Conservation (phyloP, 495 filamentous ascomycete species). For the Pseudoneurospora amorphoporcata region DNA sequence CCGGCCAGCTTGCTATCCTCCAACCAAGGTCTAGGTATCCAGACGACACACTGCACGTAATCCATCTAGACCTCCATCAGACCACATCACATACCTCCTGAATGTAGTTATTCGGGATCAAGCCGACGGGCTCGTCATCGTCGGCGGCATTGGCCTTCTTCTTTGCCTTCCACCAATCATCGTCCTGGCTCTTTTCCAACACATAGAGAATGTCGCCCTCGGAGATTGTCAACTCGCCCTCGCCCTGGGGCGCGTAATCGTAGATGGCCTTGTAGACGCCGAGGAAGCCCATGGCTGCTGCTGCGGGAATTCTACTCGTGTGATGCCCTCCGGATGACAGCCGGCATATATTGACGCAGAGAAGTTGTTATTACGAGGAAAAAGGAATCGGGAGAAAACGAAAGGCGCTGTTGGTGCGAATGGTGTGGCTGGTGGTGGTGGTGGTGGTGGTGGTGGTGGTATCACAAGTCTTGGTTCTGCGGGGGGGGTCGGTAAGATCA, state of each 20-base stretch:
- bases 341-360: not conserved
- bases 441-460: not conserved
- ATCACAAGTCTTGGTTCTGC: not conserved
- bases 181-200: constrained; percentile 78
- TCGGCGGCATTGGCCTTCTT: constrained; percentile 88
- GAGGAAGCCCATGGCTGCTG: constrained; percentile 55
- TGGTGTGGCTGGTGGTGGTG: not conserved
- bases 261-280: constrained; percentile 88
- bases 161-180: constrained; percentile 96
- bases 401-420: not conserved
- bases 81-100: constrained; percentile 63
- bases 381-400: not conserved
- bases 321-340: not conserved
- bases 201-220: constrained; percentile 92
- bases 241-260: constrained; percentile 84
- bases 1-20: constrained; percentile 4
- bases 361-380: not conserved
- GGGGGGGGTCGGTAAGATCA: not conserved
- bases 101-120: constrained; percentile 93
- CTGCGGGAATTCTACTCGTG: not conserved
- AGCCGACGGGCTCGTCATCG: constrained; percentile 86
- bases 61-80: not conserved
- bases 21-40: not conserved
- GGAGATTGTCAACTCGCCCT: constrained; percentile 74
- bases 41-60: not conserved